Conservation (phyloP, 192 early-diverging fungal species). For the Spizellomyces sp. region DNA sequence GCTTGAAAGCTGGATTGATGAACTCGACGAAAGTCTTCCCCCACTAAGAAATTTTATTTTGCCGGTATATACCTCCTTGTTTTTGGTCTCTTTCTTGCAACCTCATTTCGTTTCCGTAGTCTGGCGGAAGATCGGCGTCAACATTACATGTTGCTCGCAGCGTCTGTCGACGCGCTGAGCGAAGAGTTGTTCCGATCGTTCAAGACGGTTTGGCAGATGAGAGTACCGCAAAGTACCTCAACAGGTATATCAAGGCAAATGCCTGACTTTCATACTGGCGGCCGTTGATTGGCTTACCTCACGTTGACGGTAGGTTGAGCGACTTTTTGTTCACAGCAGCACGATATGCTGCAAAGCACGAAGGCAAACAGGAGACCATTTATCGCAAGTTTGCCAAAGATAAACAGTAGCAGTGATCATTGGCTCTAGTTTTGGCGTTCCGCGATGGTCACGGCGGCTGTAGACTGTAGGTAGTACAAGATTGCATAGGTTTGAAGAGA, state of each 20-base stretch:
- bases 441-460: too few species aligned
- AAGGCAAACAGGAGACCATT: constrained; percentile 73
- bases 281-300: neutral
- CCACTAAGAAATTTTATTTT: constrained; percentile 83
- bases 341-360: constrained; percentile 73
- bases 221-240: constrained; percentile 69
- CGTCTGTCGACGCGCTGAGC: constrained; percentile 84
- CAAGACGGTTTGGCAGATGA: constrained; percentile 58
- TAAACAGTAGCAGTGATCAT: neutral
- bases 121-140: constrained; percentile 81
- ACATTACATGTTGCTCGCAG: constrained; percentile 83
- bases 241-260: constrained; percentile 40
- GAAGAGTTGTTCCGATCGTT: constrained; percentile 74
- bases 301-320: constrained; percentile 59
- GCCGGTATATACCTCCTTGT: constrained; percentile 56
- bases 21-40: constrained; percentile 67
- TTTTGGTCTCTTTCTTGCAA: neutral
- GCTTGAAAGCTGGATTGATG: constrained; percentile 88
- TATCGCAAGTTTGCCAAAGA: constrained; percentile 56
- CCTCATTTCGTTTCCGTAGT: constrained; percentile 46
- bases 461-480: too few species aligned
- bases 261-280: neutral
- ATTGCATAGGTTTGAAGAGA: neutral
- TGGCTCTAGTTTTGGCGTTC: neutral
- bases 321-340: constrained; percentile 93